Percentiles rank a stretch among this genome's conserved stretches.
These are phyloP conservation scores for Phytomonas francai DNA, from an alignment of 208 protist species.

Conservation along the genomic window DNA sequence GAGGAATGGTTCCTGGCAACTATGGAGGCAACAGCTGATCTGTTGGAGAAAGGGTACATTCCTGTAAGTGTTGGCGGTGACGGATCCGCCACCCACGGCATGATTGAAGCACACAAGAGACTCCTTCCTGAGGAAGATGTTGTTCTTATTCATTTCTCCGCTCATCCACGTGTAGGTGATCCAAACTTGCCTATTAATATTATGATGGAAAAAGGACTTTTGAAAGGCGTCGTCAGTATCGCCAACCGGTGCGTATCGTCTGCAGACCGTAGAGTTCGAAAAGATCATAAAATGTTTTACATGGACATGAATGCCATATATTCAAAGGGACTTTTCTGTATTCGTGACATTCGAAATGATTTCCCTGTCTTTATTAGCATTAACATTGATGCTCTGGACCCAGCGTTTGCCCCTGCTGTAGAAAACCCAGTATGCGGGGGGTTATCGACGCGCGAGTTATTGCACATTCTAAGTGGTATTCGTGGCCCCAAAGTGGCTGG, in stretches of 20 bases:
- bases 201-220: conserved; percentile 53
- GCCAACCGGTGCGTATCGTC: conserved; percentile 64
- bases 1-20: conserved; percentile 67
- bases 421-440: conserved; percentile 44
- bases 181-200: conserved; percentile 42
- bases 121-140: conserved; percentile 67
- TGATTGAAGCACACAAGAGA: conserved; percentile 78
- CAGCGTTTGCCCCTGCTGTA: conserved; percentile 64
- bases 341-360: conserved; percentile 81
- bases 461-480: conserved; percentile 73
- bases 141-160: conserved; percentile 72
- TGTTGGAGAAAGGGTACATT: conserved; percentile 79
- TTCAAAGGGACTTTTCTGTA: conserved; percentile 73
- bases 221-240: conserved; percentile 76
- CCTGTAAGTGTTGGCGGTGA: conserved; percentile 67
- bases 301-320: conserved; percentile 87
- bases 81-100: conserved; percentile 53
- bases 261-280: conserved; percentile 58
- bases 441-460: conserved; percentile 63
- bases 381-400: conserved; percentile 70
- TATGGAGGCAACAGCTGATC: conserved; percentile 45
- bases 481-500: conserved; percentile 75
- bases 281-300: conserved; percentile 75
- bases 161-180: conserved; percentile 26
- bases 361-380: conserved; percentile 80